phyloP scores from a whole-genome alignment of 192 early-diverging fungal species.

The Coemansia sp. region DNA sequence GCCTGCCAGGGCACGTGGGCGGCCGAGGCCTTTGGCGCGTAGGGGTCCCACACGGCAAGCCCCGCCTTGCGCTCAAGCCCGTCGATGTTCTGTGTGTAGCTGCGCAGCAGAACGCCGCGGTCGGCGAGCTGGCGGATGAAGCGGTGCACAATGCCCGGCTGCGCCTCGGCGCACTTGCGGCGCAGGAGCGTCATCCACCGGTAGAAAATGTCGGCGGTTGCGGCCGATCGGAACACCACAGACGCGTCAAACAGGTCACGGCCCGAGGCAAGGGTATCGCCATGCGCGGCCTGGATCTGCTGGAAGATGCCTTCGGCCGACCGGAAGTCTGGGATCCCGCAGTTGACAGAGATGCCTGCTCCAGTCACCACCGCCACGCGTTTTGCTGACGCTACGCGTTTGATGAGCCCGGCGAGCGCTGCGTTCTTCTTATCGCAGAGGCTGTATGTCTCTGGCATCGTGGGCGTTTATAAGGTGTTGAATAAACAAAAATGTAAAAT shows the following conservation, averaged over 20 bases:
- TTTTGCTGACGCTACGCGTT: conserved; percentile 36
- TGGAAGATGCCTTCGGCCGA: conserved; percentile 91
- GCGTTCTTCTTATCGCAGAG: conserved; percentile 14
- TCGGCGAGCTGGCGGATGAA: conserved; percentile 80
- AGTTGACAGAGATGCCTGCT: conserved; percentile 89
- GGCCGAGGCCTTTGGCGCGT: conserved; percentile 8
- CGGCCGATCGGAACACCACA: conserved; percentile 72
- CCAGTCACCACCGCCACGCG: conserved; percentile 72
- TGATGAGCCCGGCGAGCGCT: conserved; percentile 23
- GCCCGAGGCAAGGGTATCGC: conserved; percentile 72
- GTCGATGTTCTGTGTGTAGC: conserved; percentile 99
- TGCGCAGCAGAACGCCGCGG: conserved; percentile 75
- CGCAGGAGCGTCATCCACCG: conserved; percentile 86
- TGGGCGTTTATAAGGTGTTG: neutral
- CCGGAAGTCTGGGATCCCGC: conserved; percentile 97
- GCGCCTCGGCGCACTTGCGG: conserved; percentile 66
- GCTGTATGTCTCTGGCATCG: conserved; percentile 41
- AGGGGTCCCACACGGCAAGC: conserved; percentile 58
- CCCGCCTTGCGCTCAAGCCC: conserved; percentile 81
- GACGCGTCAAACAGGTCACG: conserved; percentile 93
- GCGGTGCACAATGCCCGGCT: conserved; percentile 77
- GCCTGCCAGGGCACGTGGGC: conserved; percentile 35
- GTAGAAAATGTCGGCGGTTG: conserved; percentile 63
- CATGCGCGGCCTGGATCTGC: conserved; percentile 70
- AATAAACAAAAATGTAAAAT: neutral